Evolutionary conservation across 345 rosid species (phyloP).

Genomic region (Corymbia maculata): DNA sequence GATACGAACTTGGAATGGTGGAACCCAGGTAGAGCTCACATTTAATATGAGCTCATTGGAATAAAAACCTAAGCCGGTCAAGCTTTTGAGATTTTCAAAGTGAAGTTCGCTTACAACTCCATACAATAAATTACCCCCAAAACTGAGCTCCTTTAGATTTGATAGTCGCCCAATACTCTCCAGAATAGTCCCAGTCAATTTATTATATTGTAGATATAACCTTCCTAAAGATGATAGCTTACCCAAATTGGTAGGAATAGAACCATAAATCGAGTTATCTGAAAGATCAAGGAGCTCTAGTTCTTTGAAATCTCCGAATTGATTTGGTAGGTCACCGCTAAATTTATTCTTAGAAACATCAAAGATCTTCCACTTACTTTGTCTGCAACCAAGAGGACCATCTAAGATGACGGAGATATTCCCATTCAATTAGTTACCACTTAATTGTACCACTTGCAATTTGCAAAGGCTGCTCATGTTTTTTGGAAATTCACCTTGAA

Average conservation of each 20-base stretch:
- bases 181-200: neutral
- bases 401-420: neutral
- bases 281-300: neutral
- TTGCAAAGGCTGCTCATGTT: neutral
- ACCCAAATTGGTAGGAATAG: neutral
- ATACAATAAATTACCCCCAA: too few relatives aligned
- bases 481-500: neutral
- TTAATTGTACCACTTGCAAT: neutral
- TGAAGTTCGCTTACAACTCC: neutral
- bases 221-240: neutral
- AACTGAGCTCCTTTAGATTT: neutral
- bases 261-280: rapidly evolving
- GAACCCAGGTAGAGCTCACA: neutral
- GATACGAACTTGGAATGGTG: neutral
- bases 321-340: neutral
- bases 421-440: neutral
- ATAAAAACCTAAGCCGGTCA: neutral
- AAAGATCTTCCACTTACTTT: neutral
- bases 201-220: rapidly evolving
- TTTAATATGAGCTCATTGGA: neutral
- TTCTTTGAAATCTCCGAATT: neutral
- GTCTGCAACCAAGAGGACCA: neutral
- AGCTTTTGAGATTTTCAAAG: neutral
- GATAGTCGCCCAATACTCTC: neutral
- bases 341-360: rapidly evolving